Evolutionary conservation across 2,329 filamentous ascomycete species (phyloP).

Genomic region (Calonectria hongkongensis): DNA sequence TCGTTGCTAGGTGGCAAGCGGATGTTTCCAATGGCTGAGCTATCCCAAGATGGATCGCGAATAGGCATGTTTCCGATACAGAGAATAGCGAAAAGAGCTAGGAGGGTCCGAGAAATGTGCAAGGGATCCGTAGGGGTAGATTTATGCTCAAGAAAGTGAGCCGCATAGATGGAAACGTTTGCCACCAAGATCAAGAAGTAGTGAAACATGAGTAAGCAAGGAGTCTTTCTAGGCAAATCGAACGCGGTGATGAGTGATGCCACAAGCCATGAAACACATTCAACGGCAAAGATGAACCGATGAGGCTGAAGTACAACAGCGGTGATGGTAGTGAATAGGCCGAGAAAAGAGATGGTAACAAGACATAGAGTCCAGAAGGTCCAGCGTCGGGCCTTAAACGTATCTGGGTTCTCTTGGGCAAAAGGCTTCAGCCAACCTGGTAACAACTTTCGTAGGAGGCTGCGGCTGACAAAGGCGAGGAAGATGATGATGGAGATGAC

Average conservation of each 20-base stretch:
- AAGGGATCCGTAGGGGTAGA: slow-evolving; percentile 48
- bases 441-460: slow-evolving; percentile 53
- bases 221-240: slow-evolving; percentile 64
- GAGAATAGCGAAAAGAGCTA: slow-evolving; percentile 54
- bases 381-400: slow-evolving; percentile 58
- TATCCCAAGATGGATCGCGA: slow-evolving; percentile 60
- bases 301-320: slow-evolving; percentile 56
- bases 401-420: slow-evolving; percentile 60
- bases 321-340: slow-evolving; percentile 59
- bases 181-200: slow-evolving; percentile 61
- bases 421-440: slow-evolving; percentile 67
- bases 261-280: slow-evolving; percentile 63
- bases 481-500: slow-evolving; percentile 55
- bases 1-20: slow-evolving; percentile 54
- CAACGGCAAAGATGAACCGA: slow-evolving; percentile 56
- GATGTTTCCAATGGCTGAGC: slow-evolving; percentile 56
- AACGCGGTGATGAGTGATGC: slow-evolving; percentile 61
- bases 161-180: slow-evolving; percentile 56
- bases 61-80: slow-evolving; percentile 62
- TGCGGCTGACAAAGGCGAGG: slow-evolving; percentile 55
- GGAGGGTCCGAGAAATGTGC: slow-evolving; percentile 47
- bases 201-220: slow-evolving; percentile 63
- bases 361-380: slow-evolving; percentile 63
- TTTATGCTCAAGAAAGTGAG: slow-evolving; percentile 55
- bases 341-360: slow-evolving; percentile 56